phyloP scores from a whole-genome alignment of 2,329 filamentous ascomycete species.

The Colletotrichum sojae region DNA sequence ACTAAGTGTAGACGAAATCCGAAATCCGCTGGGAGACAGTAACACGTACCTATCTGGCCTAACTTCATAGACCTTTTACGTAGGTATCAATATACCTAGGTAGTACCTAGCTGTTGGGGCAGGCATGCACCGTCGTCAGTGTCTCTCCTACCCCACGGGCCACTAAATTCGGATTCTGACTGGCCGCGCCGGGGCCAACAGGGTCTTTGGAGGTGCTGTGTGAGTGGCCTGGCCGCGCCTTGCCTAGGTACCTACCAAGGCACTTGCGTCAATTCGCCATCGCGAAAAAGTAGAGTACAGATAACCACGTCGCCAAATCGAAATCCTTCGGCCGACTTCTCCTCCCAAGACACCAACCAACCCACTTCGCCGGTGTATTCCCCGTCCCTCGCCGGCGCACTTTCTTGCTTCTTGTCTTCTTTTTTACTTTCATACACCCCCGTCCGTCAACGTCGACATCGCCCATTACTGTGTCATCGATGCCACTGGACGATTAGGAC shows the following conservation, averaged over 20 bases:
- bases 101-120: not conserved
- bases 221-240: constrained; percentile 11
- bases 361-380: constrained; percentile 3
- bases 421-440: not conserved
- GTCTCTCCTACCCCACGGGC: constrained; percentile 11
- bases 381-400: constrained; percentile 1
- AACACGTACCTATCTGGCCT: not conserved
- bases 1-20: not conserved
- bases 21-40: not conserved
- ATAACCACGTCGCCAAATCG: constrained; percentile 22
- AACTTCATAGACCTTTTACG: no score
- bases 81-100: not conserved
- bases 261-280: constrained; percentile 28
- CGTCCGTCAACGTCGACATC: no score
- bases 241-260: no score
- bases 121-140: no score
- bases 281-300: constrained; percentile 38
- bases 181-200: constrained; percentile 17
- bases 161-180: constrained; percentile 14
- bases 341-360: constrained; percentile 1
- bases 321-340: constrained; percentile 25
- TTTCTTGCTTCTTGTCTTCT: not conserved
- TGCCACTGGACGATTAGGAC: constrained; percentile 8
- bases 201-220: constrained; percentile 1
- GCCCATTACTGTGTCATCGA: not conserved